Evolutionary conservation across 257 asterid genomes (phyloP).

Genomic region (Prunella vulgaris): DNA sequence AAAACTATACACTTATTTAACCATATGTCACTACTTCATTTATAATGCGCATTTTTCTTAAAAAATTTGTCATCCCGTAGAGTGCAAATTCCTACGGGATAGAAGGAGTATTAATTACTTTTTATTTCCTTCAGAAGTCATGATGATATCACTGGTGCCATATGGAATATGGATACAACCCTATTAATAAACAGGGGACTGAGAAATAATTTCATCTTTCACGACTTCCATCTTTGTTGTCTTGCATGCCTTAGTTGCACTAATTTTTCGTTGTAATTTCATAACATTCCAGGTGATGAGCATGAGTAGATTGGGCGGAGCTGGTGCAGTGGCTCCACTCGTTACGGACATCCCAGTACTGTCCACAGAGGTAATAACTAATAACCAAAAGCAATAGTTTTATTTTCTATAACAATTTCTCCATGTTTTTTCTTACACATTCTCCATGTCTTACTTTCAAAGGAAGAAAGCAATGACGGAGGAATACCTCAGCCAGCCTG

Average conservation of each 20-base stretch:
- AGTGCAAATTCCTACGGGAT: too few species aligned
- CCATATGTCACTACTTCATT: too few species aligned
- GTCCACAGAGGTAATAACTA: constrained; percentile 54
- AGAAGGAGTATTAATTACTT: too few species aligned
- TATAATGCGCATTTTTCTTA: too few species aligned
- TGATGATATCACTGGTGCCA: not conserved
- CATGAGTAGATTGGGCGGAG: constrained; percentile 99
- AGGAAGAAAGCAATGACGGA: constrained; percentile 70
- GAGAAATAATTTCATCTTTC: not conserved
- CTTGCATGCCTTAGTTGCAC: not conserved
- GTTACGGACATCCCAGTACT: constrained; percentile 89
- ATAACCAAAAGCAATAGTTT: not conserved
- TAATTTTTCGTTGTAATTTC: constrained; percentile 4
- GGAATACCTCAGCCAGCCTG: constrained; percentile 82
- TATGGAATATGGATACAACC: not conserved
- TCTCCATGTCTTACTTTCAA: not conserved
- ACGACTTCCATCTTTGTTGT: not conserved
- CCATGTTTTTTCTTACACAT: not conserved
- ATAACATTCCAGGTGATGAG: constrained; percentile 74
- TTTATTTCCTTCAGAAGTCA: not conserved
- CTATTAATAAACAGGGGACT: constrained; percentile 6
- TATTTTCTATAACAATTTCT: not conserved
- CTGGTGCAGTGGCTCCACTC: constrained; percentile 98
- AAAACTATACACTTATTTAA: too few species aligned
- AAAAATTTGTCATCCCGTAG: too few species aligned